Evolutionary conservation across 805 yeast species (phyloP).

Genomic region (Cyberlindnera nakhonratchasimensis): DNA sequence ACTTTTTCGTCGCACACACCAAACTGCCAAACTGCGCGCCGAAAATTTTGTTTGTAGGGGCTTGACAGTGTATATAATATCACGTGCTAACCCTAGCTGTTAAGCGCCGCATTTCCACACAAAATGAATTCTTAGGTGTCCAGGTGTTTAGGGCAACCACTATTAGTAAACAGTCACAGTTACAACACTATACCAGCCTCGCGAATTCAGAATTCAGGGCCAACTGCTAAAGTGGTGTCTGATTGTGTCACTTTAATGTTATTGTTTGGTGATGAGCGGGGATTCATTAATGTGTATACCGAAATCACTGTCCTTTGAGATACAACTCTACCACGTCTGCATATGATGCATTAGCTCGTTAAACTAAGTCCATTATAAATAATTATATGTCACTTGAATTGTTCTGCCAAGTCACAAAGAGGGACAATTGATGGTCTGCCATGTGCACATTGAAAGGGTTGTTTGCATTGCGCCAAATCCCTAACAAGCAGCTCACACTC

Average conservation of each 20-base stretch:
- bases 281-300: neutral
- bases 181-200: neutral
- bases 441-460: slow-evolving; percentile 82
- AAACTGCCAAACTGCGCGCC: neutral
- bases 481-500: slow-evolving; percentile 46
- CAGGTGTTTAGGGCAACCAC: slow-evolving; percentile 10
- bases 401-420: slow-evolving; percentile 28
- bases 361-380: neutral
- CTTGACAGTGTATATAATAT: neutral
- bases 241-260: slow-evolving; percentile 19
- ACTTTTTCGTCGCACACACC: slow-evolving; percentile 18
- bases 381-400: neutral
- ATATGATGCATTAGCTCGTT: too few relatives aligned
- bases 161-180: slow-evolving; percentile 3
- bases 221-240: slow-evolving; percentile 11
- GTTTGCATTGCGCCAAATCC: slow-evolving; percentile 43
- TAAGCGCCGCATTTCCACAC: slow-evolving; percentile 1
- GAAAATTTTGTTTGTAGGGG: slow-evolving; percentile 12
- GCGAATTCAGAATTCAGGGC: too few relatives aligned
- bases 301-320: neutral
- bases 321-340: too few relatives aligned
- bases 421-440: slow-evolving; percentile 77
- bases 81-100: slow-evolving; percentile 13
- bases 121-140: slow-evolving; percentile 2
- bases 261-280: too few relatives aligned